phyloP scores from a whole-genome alignment of 2,329 filamentous ascomycete genomes.

The Exserohilum turcica region DNA sequence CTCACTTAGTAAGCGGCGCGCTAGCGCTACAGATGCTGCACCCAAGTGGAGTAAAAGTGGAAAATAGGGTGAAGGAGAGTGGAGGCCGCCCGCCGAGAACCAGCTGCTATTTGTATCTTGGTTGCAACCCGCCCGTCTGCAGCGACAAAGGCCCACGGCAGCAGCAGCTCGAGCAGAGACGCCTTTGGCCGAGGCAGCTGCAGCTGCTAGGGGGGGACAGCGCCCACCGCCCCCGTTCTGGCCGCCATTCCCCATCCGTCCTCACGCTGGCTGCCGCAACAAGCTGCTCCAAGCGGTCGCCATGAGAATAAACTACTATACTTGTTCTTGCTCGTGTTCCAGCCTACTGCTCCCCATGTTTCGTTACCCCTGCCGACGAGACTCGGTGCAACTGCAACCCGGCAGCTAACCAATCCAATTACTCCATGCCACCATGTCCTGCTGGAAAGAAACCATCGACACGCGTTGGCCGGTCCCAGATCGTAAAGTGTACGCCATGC shows the following conservation, averaged over 20 bases:
- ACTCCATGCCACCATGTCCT: conserved; percentile 28
- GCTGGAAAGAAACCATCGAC: conserved; percentile 13
- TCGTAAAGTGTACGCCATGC: conserved; percentile 13
- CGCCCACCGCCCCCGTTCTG: conserved; percentile 11
- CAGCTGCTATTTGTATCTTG: conserved; percentile 10
- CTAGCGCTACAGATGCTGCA: conserved; percentile 30
- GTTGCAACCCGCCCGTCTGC: neutral
- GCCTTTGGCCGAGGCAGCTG: conserved; percentile 24
- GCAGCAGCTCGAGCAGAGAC: neutral
- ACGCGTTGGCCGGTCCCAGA: conserved; percentile 3
- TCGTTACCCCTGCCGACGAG: conserved; percentile 13
- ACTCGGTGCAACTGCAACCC: conserved; percentile 5
- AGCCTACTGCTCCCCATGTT: conserved; percentile 2
- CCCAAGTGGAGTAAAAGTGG: conserved; percentile 26
- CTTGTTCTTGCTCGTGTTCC: conserved; percentile 3
- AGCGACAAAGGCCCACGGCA: conserved; percentile 12
- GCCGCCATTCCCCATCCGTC: neutral
- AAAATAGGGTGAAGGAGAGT: conserved; percentile 6
- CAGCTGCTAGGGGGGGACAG: conserved; percentile 20
- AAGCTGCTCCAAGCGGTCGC: neutral
- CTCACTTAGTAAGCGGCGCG: conserved; percentile 38
- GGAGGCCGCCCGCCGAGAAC: conserved; percentile 1
- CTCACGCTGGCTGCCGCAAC: neutral
- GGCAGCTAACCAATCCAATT: conserved; percentile 15
- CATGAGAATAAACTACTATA: neutral